Evolutionary conservation across 1,284 basidiomycete species (phyloP), one percentile per base, ranked within the genome.

Genomic region (Sanghuangporus baumii): DNA sequence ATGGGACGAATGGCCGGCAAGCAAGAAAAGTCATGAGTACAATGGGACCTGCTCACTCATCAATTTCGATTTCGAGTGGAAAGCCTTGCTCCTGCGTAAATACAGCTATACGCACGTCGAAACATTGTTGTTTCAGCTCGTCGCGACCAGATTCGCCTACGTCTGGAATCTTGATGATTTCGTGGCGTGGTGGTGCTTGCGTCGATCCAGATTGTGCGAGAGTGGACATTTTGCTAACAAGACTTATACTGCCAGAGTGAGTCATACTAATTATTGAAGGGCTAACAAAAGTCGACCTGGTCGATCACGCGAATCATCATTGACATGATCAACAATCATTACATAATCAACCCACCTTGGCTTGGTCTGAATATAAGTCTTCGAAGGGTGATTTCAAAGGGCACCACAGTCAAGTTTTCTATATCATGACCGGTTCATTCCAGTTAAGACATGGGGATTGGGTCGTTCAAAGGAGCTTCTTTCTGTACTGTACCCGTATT

Each of bases 81-180:
- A 92, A 93, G 47, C 78, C 76, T 75, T 89, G 88, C 72, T 90
- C 88, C 68, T 76, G 73, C 68, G 81, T 77, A 74, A 91, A 93
- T 60, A 92, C 89, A 43, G 79, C 77, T 68, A 85, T 81, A 69
- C 87, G 82, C 68, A 91, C 76, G 67, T 80, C 75, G 72, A 80
- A 81, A 71, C 88, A 89, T 68, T 88, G 81, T 70, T 85, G 76
- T 54, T 37, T 68, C 60, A 83, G 73, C 48, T 55, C 60, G 37
- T 72, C 71, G 55, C 75, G 74, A 60, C 66, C 70, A 3, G 67
- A 64, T 65, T 77, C 71, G 48, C 74, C 74, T 38, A 74, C 69
- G 36, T 75, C 76, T 18, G 76, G 75, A 8, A 79, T 74, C 59
- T 79, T 64, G 63, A 88, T 67, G 57, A 88, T 80, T 68, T 89